Evolutionary conservation across 2,329 filamentous ascomycete genomes (phyloP), one percentile per base, ranked within the genome.

Genomic region (Chalaropsis thielavioides): DNA sequence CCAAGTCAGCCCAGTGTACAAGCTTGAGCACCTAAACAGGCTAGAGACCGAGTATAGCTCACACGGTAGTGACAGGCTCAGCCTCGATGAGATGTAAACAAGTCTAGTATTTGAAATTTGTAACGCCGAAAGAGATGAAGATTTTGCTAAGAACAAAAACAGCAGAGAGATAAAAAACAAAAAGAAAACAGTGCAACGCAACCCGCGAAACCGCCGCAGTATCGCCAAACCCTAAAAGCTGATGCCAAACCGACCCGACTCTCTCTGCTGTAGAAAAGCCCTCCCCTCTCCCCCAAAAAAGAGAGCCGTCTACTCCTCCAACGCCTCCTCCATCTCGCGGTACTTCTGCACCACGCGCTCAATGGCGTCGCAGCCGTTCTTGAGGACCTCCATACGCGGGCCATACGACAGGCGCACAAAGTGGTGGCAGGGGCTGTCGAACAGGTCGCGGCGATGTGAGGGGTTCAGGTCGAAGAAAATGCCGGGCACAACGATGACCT

Each of bases 401-500:
- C 90, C 90, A 72, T 94, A 95, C 65, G 87, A 90, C 70, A 95
- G 82, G 63, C 90, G 83, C 35, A 95, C 88, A 73, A 92, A 95
- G 76, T 94, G 88, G 76, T 97, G 92, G 76, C 92, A 96, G 67
- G 92, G 92, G 70, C 85, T 90, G 76, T 97, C 92, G 70, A 97
- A 97, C 70, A 97, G 76, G 75, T 97, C 92, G 73, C 92, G 82
- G 69, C 92, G 83, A 74, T 90, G 88, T 43, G 88, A 87, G 3
- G 92, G 92, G 78, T 97, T 97, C 69, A 97, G 77, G 72, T 97
- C 92, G 74, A 97, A 97, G 82, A 97, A 97, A 75, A 97, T 97
- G 67, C 92, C 92, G 0, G 92, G 92, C 3, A 97, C 92, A 19
- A 96, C 91, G 72, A 96, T 96, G 69, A 95, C 90, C 81, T 95